Evolutionary conservation across 768 basidiomycete species (phyloP).

Genomic region (Lentinula sp.): DNA sequence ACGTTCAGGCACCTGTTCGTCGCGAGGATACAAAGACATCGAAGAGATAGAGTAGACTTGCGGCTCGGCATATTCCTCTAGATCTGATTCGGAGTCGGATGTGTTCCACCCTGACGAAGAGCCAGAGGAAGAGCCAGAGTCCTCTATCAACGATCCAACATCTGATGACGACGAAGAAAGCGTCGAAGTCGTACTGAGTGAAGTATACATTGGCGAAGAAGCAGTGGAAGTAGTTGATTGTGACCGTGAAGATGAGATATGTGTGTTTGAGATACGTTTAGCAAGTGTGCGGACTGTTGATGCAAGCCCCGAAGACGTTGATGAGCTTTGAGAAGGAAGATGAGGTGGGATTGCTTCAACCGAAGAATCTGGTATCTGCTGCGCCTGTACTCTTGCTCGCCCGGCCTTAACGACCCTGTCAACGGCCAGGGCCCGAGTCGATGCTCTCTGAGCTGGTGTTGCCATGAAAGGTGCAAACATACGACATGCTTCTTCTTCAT

Average conservation of each 20-base stretch:
- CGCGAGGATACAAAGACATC: neutral
- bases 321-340: slow-evolving; percentile 22
- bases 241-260: slow-evolving; percentile 24
- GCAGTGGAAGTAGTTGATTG: slow-evolving; percentile 14
- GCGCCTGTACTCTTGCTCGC: slow-evolving; percentile 45
- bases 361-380: slow-evolving; percentile 32
- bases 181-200: slow-evolving; percentile 33
- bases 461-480: slow-evolving; percentile 68
- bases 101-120: slow-evolving; percentile 49
- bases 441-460: slow-evolving; percentile 29
- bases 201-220: slow-evolving; percentile 34
- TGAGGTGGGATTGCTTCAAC: slow-evolving; percentile 27
- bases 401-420: slow-evolving; percentile 49
- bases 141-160: slow-evolving; percentile 58
- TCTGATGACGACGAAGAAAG: slow-evolving; percentile 46
- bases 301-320: slow-evolving; percentile 30
- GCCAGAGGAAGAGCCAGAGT: slow-evolving; percentile 50
- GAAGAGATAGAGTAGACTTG: slow-evolving; percentile 23
- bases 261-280: slow-evolving; percentile 46
- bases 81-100: slow-evolving; percentile 48
- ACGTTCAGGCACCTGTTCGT: neutral
- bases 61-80: slow-evolving; percentile 28
- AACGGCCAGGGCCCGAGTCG: slow-evolving; percentile 46
- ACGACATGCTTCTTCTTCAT: slow-evolving; percentile 71
- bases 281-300: slow-evolving; percentile 56